Conservation (phyloP, 257 asterid species). For the Apocynum venetum region DNA sequence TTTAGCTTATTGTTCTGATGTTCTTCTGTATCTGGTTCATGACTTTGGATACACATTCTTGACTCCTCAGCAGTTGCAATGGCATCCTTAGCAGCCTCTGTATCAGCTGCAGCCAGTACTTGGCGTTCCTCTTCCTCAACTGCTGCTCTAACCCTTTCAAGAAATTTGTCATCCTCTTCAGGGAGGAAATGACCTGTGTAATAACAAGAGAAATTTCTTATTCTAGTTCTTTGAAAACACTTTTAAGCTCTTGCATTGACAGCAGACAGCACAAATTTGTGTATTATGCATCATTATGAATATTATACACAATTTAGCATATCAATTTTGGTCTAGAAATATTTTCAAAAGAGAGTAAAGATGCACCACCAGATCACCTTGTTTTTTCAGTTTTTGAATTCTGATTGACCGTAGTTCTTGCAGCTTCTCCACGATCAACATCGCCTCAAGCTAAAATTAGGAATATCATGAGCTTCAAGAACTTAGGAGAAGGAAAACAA, state of each 20-base stretch:
- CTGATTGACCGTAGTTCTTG: slow-evolving; percentile 88
- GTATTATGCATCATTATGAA: neutral
- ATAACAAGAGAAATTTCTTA: neutral
- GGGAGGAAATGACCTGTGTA: slow-evolving; percentile 84
- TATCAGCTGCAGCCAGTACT: slow-evolving; percentile 69
- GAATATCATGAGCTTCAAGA: slow-evolving; percentile 11
- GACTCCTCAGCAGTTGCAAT: slow-evolving; percentile 75
- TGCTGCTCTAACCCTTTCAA: slow-evolving; percentile 90
- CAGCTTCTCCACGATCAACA: slow-evolving; percentile 84
- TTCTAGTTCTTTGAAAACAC: neutral
- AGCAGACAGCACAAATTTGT: neutral
- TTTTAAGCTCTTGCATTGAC: neutral
- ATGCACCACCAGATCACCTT: slow-evolving; percentile 42
- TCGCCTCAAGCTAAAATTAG: slow-evolving; percentile 76
- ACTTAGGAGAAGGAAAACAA: neutral
- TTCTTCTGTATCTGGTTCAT: slow-evolving; percentile 32
- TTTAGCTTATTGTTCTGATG: slow-evolving; percentile 16
- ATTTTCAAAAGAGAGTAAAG: neutral
- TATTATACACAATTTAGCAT: neutral
- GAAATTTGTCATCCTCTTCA: slow-evolving; percentile 95
- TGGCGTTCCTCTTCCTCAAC: slow-evolving; percentile 96
- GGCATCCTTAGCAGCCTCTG: slow-evolving; percentile 83
- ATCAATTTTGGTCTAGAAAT: no score
- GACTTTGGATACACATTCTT: slow-evolving; percentile 38
- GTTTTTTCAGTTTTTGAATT: slow-evolving; percentile 85